Base-by-base conservation (phyloP, 768 basidiomycete genomes). In the Xerocomellus intermedius region DNA sequence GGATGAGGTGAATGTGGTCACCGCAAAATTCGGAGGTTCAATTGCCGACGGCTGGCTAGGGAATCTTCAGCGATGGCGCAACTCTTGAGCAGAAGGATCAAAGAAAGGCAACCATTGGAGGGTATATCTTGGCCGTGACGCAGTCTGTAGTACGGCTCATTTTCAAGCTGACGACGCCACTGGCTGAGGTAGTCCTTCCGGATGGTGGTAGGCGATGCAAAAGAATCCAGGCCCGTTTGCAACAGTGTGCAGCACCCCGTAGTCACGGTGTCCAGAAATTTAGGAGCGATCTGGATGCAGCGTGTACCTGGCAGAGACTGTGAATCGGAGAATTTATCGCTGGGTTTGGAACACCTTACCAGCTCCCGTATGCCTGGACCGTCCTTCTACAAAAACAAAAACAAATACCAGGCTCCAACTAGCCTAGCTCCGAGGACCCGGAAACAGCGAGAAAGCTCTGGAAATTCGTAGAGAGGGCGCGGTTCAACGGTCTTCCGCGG, bases 261-360 rank as follows among this genome's bases (percentile, higher is more conserved):
- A 41, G 17, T 19, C 41, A 42, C 35, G 30, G 42, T 35, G 28
- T 42, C 41, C 28, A 43, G 45, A 22, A 35, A 32, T 43, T 42
- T 48, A 19, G 42, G 30, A 36, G 24, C n/a, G 39, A 49, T 46
- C 50, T 37, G 8, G 43, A 43, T 33, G 49, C 42, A 28, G 45
- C 37, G 60, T 53, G 33, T 45, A 38, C 39, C 51, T 22, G 37
- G 35, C 36, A 21, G 35, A 47, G 28, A 26, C 38, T 55, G 61
- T 57, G 43, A 56, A 45, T 63, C 61, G 61, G 56, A 62, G 61
- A 58, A 62, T 54, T 24, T 51, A 61, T 63, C 56, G 57, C 57
- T 63, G 62, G 57, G 57, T 60, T 64, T 64, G 51, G 42, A 44
- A 52, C 32, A 32, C 21, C 35, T 42, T 35, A 36, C 46, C 28